Evolutionary conservation across 768 basidiomycete species (phyloP).

Genomic region (Mycena venus): DNA sequence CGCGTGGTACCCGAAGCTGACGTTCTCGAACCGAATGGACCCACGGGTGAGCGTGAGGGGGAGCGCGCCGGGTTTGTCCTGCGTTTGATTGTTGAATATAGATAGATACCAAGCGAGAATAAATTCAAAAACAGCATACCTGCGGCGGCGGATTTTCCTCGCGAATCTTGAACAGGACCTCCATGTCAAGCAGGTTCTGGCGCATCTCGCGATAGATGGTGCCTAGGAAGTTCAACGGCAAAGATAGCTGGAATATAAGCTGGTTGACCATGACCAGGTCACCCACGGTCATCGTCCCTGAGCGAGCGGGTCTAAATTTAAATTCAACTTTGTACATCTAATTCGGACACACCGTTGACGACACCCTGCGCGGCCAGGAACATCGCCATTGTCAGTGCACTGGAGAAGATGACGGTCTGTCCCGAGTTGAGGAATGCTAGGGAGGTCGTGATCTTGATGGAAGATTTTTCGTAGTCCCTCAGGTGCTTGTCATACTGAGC

Average conservation of each 20-base stretch:
- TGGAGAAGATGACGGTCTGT: constrained; percentile 96
- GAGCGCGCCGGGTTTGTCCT: constrained; percentile 80
- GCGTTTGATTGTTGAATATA: background rate
- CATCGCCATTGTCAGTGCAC: constrained; percentile 95
- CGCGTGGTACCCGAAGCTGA: constrained; percentile 93
- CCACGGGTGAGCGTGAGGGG: constrained; percentile 84
- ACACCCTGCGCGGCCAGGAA: constrained; percentile 96
- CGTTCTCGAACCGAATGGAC: constrained; percentile 92
- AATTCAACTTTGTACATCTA: background rate
- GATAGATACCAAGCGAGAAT: too few relatives aligned
- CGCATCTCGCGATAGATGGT: constrained; percentile 97
- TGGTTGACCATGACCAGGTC: constrained; percentile 99
- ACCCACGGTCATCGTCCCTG: constrained; percentile 97
- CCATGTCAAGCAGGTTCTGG: constrained; percentile 98
- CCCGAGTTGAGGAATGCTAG: constrained; percentile 95
- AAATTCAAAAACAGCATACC: constrained; percentile 51
- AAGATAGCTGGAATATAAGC: constrained; percentile 95
- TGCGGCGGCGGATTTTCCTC: constrained; percentile 80
- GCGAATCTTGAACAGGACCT: constrained; percentile 91
- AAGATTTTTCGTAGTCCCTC: constrained; percentile 88
- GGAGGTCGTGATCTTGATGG: constrained; percentile 95
- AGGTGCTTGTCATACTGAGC: constrained; percentile 93
- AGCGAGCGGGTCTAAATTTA: background rate
- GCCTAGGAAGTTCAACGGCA: constrained; percentile 97
- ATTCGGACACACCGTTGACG: constrained; percentile 74